Evolutionary conservation across 805 yeast genomes (phyloP).

Genomic region (Helenozyma rhizophorensis): DNA sequence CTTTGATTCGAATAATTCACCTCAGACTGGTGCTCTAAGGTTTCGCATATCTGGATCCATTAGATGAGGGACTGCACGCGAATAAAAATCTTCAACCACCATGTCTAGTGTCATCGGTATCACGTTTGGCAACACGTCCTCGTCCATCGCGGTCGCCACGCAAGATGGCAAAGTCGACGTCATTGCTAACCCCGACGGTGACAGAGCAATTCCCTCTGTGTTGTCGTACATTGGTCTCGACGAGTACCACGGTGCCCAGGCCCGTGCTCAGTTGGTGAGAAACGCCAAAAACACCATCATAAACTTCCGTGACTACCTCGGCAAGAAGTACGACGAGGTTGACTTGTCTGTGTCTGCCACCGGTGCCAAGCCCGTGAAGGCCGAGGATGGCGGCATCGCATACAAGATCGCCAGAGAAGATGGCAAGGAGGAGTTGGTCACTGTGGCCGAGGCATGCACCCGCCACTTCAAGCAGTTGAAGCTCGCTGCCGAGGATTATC

Average conservation of each 20-base stretch:
- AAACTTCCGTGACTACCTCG: constrained; percentile 91
- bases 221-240: constrained; percentile 89
- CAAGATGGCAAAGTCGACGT: constrained; percentile 92
- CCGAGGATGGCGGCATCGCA: constrained; percentile 60
- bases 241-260: constrained; percentile 97
- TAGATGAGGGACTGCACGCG: too few species aligned
- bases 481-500: constrained; percentile 87
- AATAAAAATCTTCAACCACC: too few species aligned
- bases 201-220: constrained; percentile 91
- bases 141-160: constrained; percentile 85
- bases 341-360: constrained; percentile 56
- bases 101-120: constrained; percentile 75
- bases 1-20: too few species aligned
- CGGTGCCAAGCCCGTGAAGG: constrained; percentile 58
- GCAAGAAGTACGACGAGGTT: constrained; percentile 64
- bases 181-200: constrained; percentile 98
- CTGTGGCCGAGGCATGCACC: constrained; percentile 73
- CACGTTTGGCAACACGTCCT: constrained; percentile 93
- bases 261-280: constrained; percentile 86
- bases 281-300: constrained; percentile 81
- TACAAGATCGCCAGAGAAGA: constrained; percentile 55
- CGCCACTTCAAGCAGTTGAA: constrained; percentile 82
- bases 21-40: too few species aligned
- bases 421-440: constrained; percentile 47
- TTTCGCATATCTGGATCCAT: too few species aligned